Percentiles rank a stretch among this genome's conserved stretches.
Evolutionary conservation across 768 basidiomycete genomes (phyloP).

Genomic region (Naganishia vishniacii): DNA sequence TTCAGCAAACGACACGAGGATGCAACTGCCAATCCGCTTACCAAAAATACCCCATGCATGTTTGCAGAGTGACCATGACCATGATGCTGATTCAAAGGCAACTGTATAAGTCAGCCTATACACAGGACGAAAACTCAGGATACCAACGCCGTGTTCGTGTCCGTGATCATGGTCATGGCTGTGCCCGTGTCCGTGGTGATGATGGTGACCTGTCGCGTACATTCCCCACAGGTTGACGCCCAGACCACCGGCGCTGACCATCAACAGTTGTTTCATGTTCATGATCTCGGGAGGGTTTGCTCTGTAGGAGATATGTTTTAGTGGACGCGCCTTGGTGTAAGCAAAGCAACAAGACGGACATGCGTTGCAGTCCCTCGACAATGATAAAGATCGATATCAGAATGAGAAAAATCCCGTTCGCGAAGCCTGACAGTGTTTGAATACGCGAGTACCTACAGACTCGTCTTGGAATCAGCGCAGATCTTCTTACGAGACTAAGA

Average conservation of each 20-base stretch:
- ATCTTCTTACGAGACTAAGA: not conserved
- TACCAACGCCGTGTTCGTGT: too few relatives aligned
- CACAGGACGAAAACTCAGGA: too few relatives aligned
- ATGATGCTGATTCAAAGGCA: slow-evolving; percentile 24
- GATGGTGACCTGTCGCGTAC: slow-evolving; percentile 96
- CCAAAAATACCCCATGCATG: slow-evolving; percentile 85
- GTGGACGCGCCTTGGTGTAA: not conserved
- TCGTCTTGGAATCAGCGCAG: not conserved
- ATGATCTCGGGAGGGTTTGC: slow-evolving; percentile 91
- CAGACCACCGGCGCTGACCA: slow-evolving; percentile 82
- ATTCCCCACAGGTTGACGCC: slow-evolving; percentile 95
- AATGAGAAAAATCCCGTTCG: slow-evolving; percentile 73
- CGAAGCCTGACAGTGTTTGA: slow-evolving; percentile 95
- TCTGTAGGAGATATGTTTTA: slow-evolving; percentile 51
- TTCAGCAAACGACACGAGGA: not conserved
- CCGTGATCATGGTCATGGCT: slow-evolving; percentile 42
- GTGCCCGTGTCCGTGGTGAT: slow-evolving; percentile 56
- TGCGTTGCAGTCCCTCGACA: slow-evolving; percentile 91
- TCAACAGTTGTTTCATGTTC: slow-evolving; percentile 80
- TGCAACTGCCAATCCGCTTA: slow-evolving; percentile 22
- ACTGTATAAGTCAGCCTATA: not conserved
- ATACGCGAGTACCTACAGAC: slow-evolving; percentile 76
- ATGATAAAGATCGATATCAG: slow-evolving; percentile 92
- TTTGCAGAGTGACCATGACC: slow-evolving; percentile 58
- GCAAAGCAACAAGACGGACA: slow-evolving; percentile 55